phyloP scores from a whole-genome alignment of 192 early-diverging fungal genomes.

The Rhizoclosmatium globosum region DNA sequence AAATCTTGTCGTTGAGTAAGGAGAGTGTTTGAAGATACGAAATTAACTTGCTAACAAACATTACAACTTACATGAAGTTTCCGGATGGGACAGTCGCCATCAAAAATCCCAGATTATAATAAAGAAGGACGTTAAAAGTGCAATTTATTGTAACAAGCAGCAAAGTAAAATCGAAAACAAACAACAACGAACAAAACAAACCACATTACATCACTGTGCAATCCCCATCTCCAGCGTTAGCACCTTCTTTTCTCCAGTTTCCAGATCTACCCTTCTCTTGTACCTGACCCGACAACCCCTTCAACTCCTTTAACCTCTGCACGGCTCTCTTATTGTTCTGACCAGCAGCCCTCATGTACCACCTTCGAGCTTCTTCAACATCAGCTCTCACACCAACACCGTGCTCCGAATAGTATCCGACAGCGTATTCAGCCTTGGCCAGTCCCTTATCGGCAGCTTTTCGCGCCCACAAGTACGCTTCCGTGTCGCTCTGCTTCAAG shows the following conservation, averaged over 20 bases:
- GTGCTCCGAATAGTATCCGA: conserved; percentile 93
- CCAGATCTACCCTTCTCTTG: conserved; percentile 36
- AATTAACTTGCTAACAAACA: no score
- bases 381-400: conserved; percentile 85
- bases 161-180: background rate
- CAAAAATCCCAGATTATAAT: no score
- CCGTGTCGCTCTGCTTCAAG: conserved; percentile 87
- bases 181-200: conserved; percentile 2
- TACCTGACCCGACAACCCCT: conserved; percentile 41
- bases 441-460: conserved; percentile 95
- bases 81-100: no score
- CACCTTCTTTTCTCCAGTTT: conserved; percentile 36
- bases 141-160: background rate
- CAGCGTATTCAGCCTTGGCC: conserved; percentile 95
- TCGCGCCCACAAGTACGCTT: conserved; percentile 98
- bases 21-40: no score
- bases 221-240: conserved; percentile 34
- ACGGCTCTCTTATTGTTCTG: conserved; percentile 87
- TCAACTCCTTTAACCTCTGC: conserved; percentile 84
- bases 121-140: no score
- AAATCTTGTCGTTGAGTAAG: no score
- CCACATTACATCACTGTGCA: conserved; percentile 36
- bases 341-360: conserved; percentile 88
- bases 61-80: no score
- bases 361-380: conserved; percentile 85